phyloP scores from a whole-genome alignment of 805 yeast genomes.

The Metschnikowia picachoensis region DNA sequence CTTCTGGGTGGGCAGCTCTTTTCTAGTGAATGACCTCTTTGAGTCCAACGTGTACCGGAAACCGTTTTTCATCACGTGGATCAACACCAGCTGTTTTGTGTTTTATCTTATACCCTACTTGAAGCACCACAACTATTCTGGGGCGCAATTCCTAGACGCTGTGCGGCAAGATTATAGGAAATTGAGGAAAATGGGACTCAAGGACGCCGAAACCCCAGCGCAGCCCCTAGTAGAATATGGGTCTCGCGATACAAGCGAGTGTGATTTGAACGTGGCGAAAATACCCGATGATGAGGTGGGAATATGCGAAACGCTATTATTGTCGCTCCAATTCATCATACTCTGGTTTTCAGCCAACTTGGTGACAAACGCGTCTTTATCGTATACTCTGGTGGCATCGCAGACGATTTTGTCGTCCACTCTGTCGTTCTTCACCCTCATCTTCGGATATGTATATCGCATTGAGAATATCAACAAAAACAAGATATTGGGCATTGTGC shows the following conservation, averaged over 20 bases:
- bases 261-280: constrained; percentile 5
- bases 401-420: constrained; percentile 93
- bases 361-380: constrained; percentile 76
- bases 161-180: constrained; percentile 23
- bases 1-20: constrained; percentile 89
- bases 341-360: constrained; percentile 91
- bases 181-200: background rate
- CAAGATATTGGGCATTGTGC: constrained; percentile 65
- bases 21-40: constrained; percentile 73
- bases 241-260: constrained; percentile 8
- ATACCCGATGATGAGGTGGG: constrained; percentile 25
- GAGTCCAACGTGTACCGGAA: constrained; percentile 69
- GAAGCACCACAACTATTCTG: constrained; percentile 24
- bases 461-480: constrained; percentile 64
- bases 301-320: constrained; percentile 59
- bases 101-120: constrained; percentile 69
- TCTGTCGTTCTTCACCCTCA: constrained; percentile 85
- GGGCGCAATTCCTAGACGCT: constrained; percentile 21
- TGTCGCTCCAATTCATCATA: constrained; percentile 78
- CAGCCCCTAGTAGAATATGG: constrained; percentile 13
- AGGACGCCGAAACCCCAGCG: constrained; percentile 2
- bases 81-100: constrained; percentile 82
- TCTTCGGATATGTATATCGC: constrained; percentile 69
- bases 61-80: constrained; percentile 89
- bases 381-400: constrained; percentile 88